phyloP scores from a whole-genome alignment of 2,329 filamentous ascomycete species.

The Epichloe aotearoae region DNA sequence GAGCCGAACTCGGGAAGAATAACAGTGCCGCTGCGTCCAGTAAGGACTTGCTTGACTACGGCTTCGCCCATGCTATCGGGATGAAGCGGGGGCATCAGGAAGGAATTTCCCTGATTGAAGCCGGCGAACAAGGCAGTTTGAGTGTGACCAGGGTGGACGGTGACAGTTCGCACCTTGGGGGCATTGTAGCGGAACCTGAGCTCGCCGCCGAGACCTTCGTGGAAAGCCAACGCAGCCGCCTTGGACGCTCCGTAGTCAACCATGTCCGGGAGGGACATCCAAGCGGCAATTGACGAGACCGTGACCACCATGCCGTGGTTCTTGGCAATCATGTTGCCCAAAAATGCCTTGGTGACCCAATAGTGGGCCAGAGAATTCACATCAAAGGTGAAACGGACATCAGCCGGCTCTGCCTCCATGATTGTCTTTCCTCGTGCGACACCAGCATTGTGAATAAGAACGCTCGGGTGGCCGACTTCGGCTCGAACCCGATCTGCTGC shows the following conservation, averaged over 20 bases:
- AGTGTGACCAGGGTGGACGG: constrained; percentile 42
- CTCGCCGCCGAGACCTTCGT: constrained; percentile 51
- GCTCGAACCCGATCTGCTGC: constrained; percentile 39
- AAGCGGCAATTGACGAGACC: constrained; percentile 51
- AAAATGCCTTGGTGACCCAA: constrained; percentile 52
- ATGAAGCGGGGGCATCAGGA: constrained; percentile 21
- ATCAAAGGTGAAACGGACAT: constrained; percentile 54
- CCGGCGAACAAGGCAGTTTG: constrained; percentile 24
- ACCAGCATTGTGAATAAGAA: constrained; percentile 63
- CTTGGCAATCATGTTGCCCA: constrained; percentile 46
- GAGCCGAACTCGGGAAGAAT: constrained; percentile 30
- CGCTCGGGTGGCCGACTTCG: constrained; percentile 49
- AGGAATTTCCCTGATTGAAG: constrained; percentile 40
- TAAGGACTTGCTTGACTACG: constrained; percentile 35
- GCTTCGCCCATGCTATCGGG: constrained; percentile 30
- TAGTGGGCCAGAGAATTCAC: constrained; percentile 59
- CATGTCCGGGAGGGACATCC: constrained; percentile 46
- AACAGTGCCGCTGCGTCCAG: constrained; percentile 33
- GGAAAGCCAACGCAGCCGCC: constrained; percentile 51
- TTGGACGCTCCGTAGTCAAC: constrained; percentile 57
- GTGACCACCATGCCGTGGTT: constrained; percentile 66
- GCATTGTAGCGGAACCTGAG: constrained; percentile 47
- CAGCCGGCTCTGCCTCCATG: constrained; percentile 40
- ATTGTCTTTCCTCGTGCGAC: constrained; percentile 48
- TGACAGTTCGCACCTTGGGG: constrained; percentile 49